These are phyloP conservation scores for Spathaspora sp. DNA, from an alignment of 805 yeast genomes.

Conservation along the genomic window DNA sequence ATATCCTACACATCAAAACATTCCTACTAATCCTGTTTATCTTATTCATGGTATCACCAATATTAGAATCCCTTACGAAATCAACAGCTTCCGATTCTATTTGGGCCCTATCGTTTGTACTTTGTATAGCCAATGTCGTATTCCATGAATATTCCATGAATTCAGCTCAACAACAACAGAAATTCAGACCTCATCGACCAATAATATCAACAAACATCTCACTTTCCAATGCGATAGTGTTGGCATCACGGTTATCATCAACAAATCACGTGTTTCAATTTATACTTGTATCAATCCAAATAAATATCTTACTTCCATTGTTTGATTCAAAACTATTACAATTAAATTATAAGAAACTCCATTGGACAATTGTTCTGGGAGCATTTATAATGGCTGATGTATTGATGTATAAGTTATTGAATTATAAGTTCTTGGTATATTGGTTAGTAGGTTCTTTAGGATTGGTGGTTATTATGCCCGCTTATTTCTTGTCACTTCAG, in stretches of 20 bases:
- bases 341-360: conserved; percentile 22
- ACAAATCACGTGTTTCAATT: conserved; percentile 81
- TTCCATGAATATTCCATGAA: conserved; percentile 66
- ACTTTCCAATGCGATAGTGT: conserved; percentile 79
- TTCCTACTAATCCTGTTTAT: conserved; percentile 65
- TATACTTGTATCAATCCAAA: conserved; percentile 66
- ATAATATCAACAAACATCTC: conserved; percentile 79
- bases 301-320: conserved; percentile 69
- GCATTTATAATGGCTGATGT: conserved; percentile 16
- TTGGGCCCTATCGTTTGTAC: conserved; percentile 86
- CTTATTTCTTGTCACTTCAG: conserved; percentile 67
- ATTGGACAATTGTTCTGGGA: conserved; percentile 6
- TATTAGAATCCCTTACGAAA: conserved; percentile 79
- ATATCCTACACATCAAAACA: conserved; percentile 48
- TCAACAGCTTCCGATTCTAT: conserved; percentile 92
- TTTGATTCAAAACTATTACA: conserved; percentile 59
- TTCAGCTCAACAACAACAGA: conserved; percentile 16
- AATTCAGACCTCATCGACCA: conserved; percentile 31
- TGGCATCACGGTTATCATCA: conserved; percentile 81
- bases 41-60: conserved; percentile 80
- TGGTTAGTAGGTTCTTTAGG: conserved; percentile 50
- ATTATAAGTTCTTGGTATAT: conserved; percentile 27
- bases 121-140: conserved; percentile 64
- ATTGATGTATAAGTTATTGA: conserved; percentile 25
- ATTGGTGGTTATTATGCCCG: conserved; percentile 59